Evolutionary conservation across 1,284 basidiomycete genomes (phyloP), one percentile per base, ranked within the genome.

Genomic region (Blastosporella zonata): DNA sequence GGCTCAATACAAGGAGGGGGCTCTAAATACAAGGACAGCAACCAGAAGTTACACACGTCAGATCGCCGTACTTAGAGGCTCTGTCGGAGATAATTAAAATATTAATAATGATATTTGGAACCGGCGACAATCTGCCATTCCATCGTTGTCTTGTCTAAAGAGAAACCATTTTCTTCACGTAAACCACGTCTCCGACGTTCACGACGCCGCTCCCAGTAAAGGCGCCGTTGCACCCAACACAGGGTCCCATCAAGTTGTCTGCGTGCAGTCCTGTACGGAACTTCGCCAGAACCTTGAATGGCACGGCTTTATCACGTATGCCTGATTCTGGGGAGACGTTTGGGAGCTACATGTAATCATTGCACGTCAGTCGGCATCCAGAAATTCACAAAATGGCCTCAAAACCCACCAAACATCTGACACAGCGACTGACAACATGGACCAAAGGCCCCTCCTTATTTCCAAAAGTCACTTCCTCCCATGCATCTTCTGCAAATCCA

Each of bases 281-380:
- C 68, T 84, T 84, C 77, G 81, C 79, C 9, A 87, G 62, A 15
- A 81, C 75, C 64, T 88, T 88, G 68, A 74, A 86, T 3, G 87
- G 87, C 2, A 90, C 84, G 1, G 84, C 83, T 18, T 72, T 72
- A 58, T 90, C 87, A 13, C 79, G 74, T 20, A 75, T 62, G 23
- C 85, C 87, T 1, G 79, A 83, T 18, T 69, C 67, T 0, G 82
- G 75, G 57, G 79, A 78, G 10, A 90, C 77, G 55, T 90, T 90
- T 10, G 87, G 87, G 34, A 90, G 67, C 87, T 89, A 59, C 17
- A 34, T 6, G 3, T 3, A 12, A 31, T 3, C 7, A 31, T n/a
- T n/a, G n/a, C n/a, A 7, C 3, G 12, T 31, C 6, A 7, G 12
- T 31, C 29, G 3, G 5, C 12, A 31, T 7, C n/a, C n/a, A 13